Evolutionary conservation across 257 asterid species (phyloP), one percentile per base, ranked within the genome.

Genomic region (Anisodus acutangulus): DNA sequence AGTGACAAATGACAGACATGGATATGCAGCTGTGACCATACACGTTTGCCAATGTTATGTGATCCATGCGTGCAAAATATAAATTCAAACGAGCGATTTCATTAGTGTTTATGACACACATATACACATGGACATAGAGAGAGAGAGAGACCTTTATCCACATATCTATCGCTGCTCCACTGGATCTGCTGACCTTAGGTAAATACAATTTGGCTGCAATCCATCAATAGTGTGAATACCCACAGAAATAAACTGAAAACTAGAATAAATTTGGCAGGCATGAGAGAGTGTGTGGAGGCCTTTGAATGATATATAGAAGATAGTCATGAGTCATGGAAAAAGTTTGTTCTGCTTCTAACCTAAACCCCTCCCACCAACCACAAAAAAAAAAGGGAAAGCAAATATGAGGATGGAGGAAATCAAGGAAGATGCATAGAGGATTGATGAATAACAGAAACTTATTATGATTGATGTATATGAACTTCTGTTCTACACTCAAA

Each of bases 121-220:
- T 49, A 41, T 49, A 83, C 41, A 85, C 3, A 60, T 63, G 41
- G 45, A 8, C 9, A 39, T 10, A 79, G 68, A 11, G 31, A 45
- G 86, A 82, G 86, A 58, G 84, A 66, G 9, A 3, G 4, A 96
- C 99, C 99, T 92, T 93, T 83, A 93, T 90, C 98, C 98, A 97
- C 98, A 95, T 91, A 86, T 97, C 99, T 47, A 85, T 91, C 81
- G 82, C 94, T 79, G 97, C 89, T 88, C 98, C 98, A 83, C 93
- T 90, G 58, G 98, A 92, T 88, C 86, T 92, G 86, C 81, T 84
- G 84, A 90, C 95, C 85, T 89, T 93, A 16, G 99, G 99, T 68
- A 97, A 97, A 89, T 97, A 93, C 72, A 97, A 84, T 88, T 91
- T 91, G 9, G 98, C 99, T 97, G 93, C 92, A 90, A 74, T 62